These are phyloP conservation scores for Sedum album DNA, from an alignment of 164 flowering plant genomes.

Conservation along the genomic window DNA sequence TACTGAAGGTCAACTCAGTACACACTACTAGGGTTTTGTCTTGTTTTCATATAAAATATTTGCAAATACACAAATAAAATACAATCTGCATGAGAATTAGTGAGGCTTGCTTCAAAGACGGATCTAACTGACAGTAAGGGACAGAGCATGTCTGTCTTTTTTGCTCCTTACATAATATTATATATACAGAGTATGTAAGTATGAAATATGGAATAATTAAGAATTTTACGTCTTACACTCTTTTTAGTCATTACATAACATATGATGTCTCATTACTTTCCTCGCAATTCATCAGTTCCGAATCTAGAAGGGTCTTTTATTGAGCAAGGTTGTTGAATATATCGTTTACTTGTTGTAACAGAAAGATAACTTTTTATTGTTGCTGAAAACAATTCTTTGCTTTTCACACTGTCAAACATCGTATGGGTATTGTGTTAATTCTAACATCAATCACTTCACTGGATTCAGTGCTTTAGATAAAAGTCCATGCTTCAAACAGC, in stretches of 20 bases:
- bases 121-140: neutral
- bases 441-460: neutral
- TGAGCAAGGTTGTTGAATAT: too few relatives aligned
- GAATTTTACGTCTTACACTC: too few relatives aligned
- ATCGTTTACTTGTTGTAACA: neutral
- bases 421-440: neutral
- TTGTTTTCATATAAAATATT: neutral
- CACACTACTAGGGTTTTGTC: too few relatives aligned
- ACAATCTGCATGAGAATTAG: neutral
- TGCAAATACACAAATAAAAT: neutral
- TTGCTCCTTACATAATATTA: neutral
- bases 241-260: too few relatives aligned
- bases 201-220: too few relatives aligned
- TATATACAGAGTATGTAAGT: too few relatives aligned
- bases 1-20: neutral
- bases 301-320: too few relatives aligned
- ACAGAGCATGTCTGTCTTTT: constrained; percentile 1
- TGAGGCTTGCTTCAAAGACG: constrained; percentile 3
- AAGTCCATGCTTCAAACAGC: neutral
- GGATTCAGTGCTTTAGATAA: neutral
- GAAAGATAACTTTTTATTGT: neutral
- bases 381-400: neutral
- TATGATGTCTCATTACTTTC: too few relatives aligned
- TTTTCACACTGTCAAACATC: neutral
- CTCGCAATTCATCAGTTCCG: too few relatives aligned